phyloP scores from a whole-genome alignment of 2,329 filamentous ascomycete genomes.

The Fusarium paranaense region DNA sequence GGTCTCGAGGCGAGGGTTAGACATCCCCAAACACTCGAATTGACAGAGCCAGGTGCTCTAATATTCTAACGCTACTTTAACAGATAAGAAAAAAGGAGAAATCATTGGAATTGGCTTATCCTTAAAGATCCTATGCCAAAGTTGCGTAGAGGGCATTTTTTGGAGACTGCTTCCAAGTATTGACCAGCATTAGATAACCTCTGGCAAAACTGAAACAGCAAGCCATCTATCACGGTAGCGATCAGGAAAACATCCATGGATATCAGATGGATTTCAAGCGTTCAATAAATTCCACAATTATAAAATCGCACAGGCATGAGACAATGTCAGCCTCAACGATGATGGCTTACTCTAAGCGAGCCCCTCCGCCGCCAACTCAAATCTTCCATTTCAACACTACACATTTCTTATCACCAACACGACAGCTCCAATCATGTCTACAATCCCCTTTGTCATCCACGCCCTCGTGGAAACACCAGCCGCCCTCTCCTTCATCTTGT shows the following conservation, averaged over 20 bases:
- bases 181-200: neutral
- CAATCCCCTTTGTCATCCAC: slow-evolving; percentile 53
- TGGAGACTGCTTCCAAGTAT: neutral
- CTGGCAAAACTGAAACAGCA: neutral
- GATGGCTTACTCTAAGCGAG: neutral
- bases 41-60: neutral
- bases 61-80: neutral
- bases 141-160: neutral
- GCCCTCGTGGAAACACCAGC: slow-evolving; percentile 55
- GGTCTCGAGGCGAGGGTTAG: neutral
- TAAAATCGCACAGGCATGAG: neutral
- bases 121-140: neutral
- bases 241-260: neutral
- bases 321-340: neutral
- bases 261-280: neutral
- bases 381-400: neutral
- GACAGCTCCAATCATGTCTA: slow-evolving; percentile 4
- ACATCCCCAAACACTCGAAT: neutral
- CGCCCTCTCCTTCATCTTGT: slow-evolving; percentile 59
- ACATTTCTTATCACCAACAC: neutral
- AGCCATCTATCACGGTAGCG: neutral
- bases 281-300: neutral
- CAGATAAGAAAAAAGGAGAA: neutral
- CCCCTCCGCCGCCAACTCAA: neutral
- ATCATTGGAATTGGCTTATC: neutral